Evolutionary conservation across 2,329 filamentous ascomycete genomes (phyloP).

Genomic region (Colletotrichum zoysiae): DNA sequence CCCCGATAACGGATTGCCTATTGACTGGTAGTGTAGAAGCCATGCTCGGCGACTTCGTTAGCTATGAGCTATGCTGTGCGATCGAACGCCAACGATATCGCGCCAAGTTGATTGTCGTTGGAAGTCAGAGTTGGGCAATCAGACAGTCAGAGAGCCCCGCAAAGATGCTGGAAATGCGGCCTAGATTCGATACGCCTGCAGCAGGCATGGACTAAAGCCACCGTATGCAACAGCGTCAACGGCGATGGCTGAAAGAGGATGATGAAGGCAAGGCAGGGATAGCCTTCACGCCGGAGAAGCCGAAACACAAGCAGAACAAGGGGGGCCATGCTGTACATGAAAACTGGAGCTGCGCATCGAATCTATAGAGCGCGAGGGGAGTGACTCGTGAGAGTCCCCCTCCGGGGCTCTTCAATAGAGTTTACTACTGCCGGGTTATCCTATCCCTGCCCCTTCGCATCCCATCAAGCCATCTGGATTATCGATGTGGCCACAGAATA

Average conservation of each 20-base stretch:
- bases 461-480: no score
- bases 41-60: conserved; percentile 11
- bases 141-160: background rate
- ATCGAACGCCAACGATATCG: background rate
- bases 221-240: background rate
- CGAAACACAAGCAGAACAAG: conserved; percentile 23
- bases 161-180: background rate
- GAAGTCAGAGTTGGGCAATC: background rate
- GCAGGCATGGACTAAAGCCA: background rate
- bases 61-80: background rate
- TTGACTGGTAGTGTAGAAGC: conserved; percentile 16
- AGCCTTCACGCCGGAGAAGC: conserved; percentile 9
- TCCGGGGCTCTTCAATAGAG: no score
- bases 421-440: no score
- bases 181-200: background rate
- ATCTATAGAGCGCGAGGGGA: background rate
- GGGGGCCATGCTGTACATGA: background rate
- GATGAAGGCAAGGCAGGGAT: background rate
- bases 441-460: no score
- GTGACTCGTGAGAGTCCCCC: no score
- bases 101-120: background rate
- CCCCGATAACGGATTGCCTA: conserved; percentile 27
- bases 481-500: no score
- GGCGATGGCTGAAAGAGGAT: no score
- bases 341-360: conserved; percentile 17